phyloP scores from a whole-genome alignment of 192 early-diverging fungal species.

The Dimargaris xerosporica region DNA sequence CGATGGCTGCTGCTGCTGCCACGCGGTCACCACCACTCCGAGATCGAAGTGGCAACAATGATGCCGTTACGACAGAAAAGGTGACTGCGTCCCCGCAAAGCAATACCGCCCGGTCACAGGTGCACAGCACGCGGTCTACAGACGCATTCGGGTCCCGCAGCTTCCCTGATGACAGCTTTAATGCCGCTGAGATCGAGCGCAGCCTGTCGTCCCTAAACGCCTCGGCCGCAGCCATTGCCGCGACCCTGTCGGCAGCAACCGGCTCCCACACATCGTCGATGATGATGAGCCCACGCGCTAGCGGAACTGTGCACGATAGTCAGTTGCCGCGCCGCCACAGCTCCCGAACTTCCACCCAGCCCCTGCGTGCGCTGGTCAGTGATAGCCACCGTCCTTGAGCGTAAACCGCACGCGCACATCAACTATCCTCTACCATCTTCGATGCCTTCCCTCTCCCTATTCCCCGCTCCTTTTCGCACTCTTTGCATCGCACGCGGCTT shows the following conservation, averaged over 20 bases:
- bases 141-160: neutral
- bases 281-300: slow-evolving; percentile 13
- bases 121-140: no score
- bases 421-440: no score
- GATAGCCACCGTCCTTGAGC: no score
- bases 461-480: no score
- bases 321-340: neutral
- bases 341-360: no score
- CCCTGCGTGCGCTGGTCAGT: no score
- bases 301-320: slow-evolving; percentile 1
- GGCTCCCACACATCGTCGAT: neutral
- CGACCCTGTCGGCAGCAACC: neutral
- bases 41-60: neutral
- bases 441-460: no score
- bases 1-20: neutral
- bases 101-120: neutral
- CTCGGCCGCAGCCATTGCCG: slow-evolving; percentile 4
- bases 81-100: neutral
- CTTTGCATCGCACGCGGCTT: no score
- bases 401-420: no score
- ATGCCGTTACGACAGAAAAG: neutral
- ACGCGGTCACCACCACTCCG: neutral
- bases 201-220: slow-evolving; percentile 1
- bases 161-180: neutral
- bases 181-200: slow-evolving; percentile 8